Base-by-base conservation (phyloP, 257 asterid genomes). In the Solanum chiquidenum region DNA sequence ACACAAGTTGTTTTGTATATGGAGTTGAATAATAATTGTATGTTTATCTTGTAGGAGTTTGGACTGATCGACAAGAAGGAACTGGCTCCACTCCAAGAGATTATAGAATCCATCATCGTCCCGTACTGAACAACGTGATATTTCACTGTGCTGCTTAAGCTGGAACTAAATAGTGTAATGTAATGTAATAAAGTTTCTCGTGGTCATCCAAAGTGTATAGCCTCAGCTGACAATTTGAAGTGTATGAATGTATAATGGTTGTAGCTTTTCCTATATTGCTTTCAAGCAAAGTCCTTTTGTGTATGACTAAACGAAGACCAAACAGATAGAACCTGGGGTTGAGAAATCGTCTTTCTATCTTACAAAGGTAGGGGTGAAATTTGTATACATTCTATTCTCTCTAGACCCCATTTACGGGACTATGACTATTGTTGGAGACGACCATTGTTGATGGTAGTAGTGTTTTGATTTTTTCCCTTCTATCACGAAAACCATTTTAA, bases 41-140 rank as follows among this genome's bases (percentile, higher is more conserved):
- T 69, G 20, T 86, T 21, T 34, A 23, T 83, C 38, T 7, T 91
- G 94, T 94, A 95, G 98, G 98, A 96, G 90, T 96, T 96, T 87
- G 90, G 90, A 80, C 94, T 96, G 94, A 95, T 95, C 33, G 98
- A 94, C 91, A 96, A 93, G 94, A 93, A 92, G 95, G 99, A 96
- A 89, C 94, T 96, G 76, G 98, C 99, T 87, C 99, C 98, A 14
- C 95, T 96, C 72, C 95, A 95, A 86, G 98, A 96, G 90, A 95
- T 95, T 87, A 92, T 96, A 84, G 97, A 96, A 87, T 92, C 98
- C 76, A 93, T 96, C 46, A 69, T 90, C 49, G 94, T 94, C 83
- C 97, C 97, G n/a, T 92, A 92, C 83, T 95, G 90, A 91, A 87
- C 27, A n/a, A 86, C 38, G 16, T 16, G 77, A 27, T 85, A 35